Evolutionary conservation across 495 filamentous ascomycete genomes (phyloP).

Genomic region (Xylaria palmicola): DNA sequence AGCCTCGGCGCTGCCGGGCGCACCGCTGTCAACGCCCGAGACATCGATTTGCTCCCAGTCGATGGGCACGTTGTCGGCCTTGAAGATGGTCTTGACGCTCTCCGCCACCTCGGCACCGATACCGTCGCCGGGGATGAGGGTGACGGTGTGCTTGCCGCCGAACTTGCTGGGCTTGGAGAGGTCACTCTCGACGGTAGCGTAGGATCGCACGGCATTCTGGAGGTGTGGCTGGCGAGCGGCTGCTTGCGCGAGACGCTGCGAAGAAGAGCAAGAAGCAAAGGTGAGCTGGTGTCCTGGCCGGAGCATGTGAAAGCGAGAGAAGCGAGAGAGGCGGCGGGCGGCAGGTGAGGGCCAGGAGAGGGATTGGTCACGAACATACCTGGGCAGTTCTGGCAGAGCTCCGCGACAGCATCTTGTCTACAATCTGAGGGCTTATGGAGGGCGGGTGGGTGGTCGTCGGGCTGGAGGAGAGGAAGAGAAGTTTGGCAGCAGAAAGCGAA

Average conservation of each 20-base stretch:
- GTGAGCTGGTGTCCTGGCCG: conserved; percentile 20
- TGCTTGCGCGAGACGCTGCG: conserved; percentile 58
- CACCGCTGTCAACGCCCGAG: conserved; percentile 73
- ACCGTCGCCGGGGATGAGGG: conserved; percentile 96
- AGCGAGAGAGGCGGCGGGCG: conserved; percentile 17
- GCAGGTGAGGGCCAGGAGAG: not conserved
- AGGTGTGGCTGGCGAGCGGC: conserved; percentile 48
- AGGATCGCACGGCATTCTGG: conserved; percentile 44
- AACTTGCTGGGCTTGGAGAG: conserved; percentile 99
- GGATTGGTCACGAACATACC: conserved; percentile 31
- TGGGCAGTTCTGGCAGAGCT: conserved; percentile 53
- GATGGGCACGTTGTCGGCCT: conserved; percentile 97
- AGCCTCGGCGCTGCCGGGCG: conserved; percentile 87
- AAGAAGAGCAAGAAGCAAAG: conserved; percentile 20
- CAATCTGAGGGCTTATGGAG: conserved; percentile 2
- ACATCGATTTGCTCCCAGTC: conserved; percentile 99
- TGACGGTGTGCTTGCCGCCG: conserved; percentile 98
- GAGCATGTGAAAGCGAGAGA: conserved; percentile 30
- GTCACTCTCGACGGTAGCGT: conserved; percentile 79
- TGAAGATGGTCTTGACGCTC: conserved; percentile 98
- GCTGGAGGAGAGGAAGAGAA: conserved; percentile 12
- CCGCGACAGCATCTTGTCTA: conserved; percentile 56
- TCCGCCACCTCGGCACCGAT: conserved; percentile 98
- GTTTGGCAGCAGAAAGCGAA: conserved; percentile 14
- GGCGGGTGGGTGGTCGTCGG: conserved; percentile 1